Conservation (phyloP, 2,329 filamentous ascomycete species). For the Aspergillus cejpii region DNA sequence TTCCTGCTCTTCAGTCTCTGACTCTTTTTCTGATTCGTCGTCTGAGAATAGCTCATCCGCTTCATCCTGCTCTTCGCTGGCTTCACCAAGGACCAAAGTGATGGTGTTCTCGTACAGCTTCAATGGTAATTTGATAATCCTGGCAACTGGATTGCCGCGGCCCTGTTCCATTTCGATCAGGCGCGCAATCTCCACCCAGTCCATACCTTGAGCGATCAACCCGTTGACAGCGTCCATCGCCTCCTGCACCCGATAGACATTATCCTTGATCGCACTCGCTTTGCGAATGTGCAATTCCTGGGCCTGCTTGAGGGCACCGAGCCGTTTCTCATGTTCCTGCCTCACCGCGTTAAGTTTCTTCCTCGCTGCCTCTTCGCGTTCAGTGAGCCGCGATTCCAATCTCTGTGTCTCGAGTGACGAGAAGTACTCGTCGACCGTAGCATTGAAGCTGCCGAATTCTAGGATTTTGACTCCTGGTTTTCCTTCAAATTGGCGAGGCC, state of each 20-base stretch:
- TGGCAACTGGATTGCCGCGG: conserved; percentile 74
- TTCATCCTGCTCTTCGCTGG: conserved; percentile 57
- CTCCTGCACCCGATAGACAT: conserved; percentile 84
- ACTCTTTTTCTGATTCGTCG: conserved; percentile 50
- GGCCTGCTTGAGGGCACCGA: conserved; percentile 73
- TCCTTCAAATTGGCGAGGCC: conserved; percentile 69
- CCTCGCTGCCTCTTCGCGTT: conserved; percentile 73
- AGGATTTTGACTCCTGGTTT: conserved; percentile 62
- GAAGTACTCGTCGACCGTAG: conserved; percentile 92
- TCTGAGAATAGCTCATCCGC: conserved; percentile 59
- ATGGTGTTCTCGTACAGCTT: conserved; percentile 86
- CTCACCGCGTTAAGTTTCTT: conserved; percentile 79
- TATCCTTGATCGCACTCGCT: conserved; percentile 83
- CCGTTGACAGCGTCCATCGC: conserved; percentile 88
- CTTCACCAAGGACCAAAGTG: conserved; percentile 70
- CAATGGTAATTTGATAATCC: conserved; percentile 77
- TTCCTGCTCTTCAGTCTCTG: conserved; percentile 24
- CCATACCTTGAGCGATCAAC: conserved; percentile 89
- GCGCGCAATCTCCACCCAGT: conserved; percentile 87
- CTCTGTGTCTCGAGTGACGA: conserved; percentile 94
- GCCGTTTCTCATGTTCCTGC: conserved; percentile 73
- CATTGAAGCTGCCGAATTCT: conserved; percentile 79
- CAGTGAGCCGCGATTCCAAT: conserved; percentile 72
- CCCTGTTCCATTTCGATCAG: conserved; percentile 82
- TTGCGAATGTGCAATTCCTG: conserved; percentile 82